Percentiles rank a stretch among this genome's conserved stretches.
phyloP scores from a whole-genome alignment of 148 eudicot species.

The Oxyria digyna region DNA sequence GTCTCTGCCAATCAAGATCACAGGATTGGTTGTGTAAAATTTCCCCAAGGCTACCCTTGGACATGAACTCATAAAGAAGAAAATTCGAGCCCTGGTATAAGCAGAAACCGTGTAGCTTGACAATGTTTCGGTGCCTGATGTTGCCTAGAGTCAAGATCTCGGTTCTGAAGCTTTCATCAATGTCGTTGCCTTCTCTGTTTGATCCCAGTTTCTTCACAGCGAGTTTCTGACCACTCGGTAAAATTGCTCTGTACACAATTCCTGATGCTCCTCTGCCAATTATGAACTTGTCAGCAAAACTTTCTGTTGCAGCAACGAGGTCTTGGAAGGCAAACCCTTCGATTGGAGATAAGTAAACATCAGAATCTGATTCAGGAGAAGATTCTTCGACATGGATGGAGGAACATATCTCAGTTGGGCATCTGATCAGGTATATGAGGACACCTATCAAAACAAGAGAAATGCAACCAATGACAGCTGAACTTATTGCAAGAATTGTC shows the following conservation, averaged over 20 bases:
- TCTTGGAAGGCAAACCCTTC: constrained; percentile 65
- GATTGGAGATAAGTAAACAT: constrained; percentile 21
- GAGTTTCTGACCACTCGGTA: constrained; percentile 37
- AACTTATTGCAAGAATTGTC: constrained; percentile 32
- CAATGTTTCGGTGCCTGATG: constrained; percentile 72
- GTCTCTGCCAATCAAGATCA: constrained; percentile 48
- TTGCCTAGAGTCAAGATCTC: constrained; percentile 81
- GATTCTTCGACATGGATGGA: constrained; percentile 7
- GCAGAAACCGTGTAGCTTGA: constrained; percentile 76
- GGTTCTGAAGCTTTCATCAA: constrained; percentile 60
- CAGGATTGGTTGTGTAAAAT: constrained; percentile 37
- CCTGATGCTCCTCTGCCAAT: constrained; percentile 84
- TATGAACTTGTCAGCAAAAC: constrained; percentile 44
- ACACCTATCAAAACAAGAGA: constrained; percentile 45
- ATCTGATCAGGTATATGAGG: constrained; percentile 43
- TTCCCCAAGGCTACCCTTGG: constrained; percentile 76
- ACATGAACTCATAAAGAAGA: constrained; percentile 81
- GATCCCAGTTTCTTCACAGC: constrained; percentile 72
- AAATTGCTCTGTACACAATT: constrained; percentile 59
- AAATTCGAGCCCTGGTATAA: constrained; percentile 68
- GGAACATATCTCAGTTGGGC: constrained; percentile 6
- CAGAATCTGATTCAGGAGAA: constrained; percentile 45
- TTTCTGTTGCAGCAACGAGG: constrained; percentile 50
- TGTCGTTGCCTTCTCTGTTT: constrained; percentile 39
- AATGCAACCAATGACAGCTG: constrained; percentile 25